Evolutionary conservation across 192 early-diverging fungal genomes (phyloP).

Genomic region (Pilaira anomala): DNA sequence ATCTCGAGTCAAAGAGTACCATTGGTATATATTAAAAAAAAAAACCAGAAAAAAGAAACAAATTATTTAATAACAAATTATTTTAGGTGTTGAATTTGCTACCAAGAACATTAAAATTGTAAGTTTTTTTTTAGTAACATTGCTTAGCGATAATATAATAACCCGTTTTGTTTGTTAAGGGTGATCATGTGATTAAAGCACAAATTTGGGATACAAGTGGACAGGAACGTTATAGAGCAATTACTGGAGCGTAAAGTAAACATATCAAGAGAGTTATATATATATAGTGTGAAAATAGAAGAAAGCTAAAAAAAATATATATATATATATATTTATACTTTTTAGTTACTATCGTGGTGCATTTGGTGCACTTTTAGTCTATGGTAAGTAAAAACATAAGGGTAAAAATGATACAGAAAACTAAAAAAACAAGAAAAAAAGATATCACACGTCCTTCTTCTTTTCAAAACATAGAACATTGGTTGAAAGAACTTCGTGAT

Average conservation of each 20-base stretch:
- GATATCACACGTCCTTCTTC: constrained; percentile 61
- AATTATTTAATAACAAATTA: too few relatives aligned
- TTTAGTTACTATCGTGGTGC: constrained; percentile 91
- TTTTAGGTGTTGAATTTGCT: constrained; percentile 43
- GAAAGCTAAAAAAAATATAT: not conserved
- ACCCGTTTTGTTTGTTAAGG: not conserved
- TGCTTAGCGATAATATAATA: not conserved
- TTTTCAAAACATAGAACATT: constrained; percentile 86
- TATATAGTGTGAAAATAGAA: not conserved
- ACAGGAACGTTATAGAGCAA: constrained; percentile 88
- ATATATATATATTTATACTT: constrained; percentile 3
- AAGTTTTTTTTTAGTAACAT: not conserved
- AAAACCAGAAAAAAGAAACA: too few relatives aligned
- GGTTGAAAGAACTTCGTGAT: constrained; percentile 96
- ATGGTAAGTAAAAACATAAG: constrained; percentile 49
- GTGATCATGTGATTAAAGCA: constrained; percentile 20
- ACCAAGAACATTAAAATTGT: constrained; percentile 44
- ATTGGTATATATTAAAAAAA: constrained; percentile 59
- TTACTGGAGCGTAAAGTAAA: constrained; percentile 67
- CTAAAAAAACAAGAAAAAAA: constrained; percentile 10
- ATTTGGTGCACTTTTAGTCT: constrained; percentile 89
- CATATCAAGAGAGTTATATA: not conserved
- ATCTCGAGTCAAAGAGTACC: constrained; percentile 94
- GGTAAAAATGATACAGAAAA: too few relatives aligned
- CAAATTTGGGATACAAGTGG: constrained; percentile 86